phyloP scores from a whole-genome alignment of 2,329 filamentous ascomycete species.

The Apiospora arundinis region DNA sequence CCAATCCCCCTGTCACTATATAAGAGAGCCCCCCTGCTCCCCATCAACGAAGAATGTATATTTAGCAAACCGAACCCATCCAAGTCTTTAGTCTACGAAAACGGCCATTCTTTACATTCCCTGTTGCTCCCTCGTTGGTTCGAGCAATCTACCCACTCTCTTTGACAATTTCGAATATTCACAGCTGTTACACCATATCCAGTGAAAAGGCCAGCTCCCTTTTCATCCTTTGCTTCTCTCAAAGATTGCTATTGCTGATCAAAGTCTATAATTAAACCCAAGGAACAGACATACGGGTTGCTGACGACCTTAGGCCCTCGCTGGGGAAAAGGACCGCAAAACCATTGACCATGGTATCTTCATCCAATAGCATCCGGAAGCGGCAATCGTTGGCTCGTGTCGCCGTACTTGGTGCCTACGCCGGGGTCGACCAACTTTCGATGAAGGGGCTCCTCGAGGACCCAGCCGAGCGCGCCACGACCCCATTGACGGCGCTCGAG shows the following conservation, averaged over 20 bases:
- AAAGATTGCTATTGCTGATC: not conserved
- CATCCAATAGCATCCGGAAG: not conserved
- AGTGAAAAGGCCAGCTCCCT: not conserved
- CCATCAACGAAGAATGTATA: not conserved
- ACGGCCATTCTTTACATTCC: not conserved
- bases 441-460: not conserved
- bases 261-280: not conserved
- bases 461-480: not conserved
- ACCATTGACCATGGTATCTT: not conserved
- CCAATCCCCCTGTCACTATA: not conserved
- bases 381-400: slow-evolving; percentile 21
- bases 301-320: not conserved
- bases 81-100: slow-evolving; percentile 7
- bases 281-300: not conserved
- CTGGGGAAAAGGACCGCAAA: not conserved
- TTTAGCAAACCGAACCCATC: not conserved
- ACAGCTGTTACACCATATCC: not conserved
- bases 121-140: not conserved
- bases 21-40: not conserved
- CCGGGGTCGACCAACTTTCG: not conserved
- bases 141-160: not conserved
- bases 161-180: not conserved
- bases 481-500: slow-evolving; percentile 23
- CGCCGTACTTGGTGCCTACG: slow-evolving; percentile 10
- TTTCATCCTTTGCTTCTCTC: not conserved